phyloP scores from a whole-genome alignment of 2,329 filamentous ascomycete genomes.

The Kalaharituber pfeilii region DNA sequence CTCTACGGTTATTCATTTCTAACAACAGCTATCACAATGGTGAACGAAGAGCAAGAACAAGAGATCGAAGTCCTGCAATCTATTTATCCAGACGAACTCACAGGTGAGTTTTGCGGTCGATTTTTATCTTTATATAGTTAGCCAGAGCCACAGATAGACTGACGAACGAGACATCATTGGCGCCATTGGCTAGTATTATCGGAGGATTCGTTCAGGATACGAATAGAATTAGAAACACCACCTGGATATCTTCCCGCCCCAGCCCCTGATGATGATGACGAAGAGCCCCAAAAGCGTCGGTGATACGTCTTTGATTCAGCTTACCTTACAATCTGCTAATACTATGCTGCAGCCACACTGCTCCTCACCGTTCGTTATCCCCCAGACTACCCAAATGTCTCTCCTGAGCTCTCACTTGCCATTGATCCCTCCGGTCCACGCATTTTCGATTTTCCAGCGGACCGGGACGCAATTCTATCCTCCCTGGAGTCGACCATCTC shows the following conservation, averaged over 20 bases:
- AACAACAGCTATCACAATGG: too few species aligned
- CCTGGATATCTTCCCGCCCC: conserved; percentile 44
- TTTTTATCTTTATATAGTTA: too few species aligned
- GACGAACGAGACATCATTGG: too few species aligned
- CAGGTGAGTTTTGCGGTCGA: conserved; percentile 45
- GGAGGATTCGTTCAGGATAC: conserved; percentile 74
- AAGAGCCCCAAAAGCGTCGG: neutral
- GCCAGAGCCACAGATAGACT: too few species aligned
- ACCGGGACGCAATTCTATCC: conserved; percentile 57
- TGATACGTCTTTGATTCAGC: too few species aligned
- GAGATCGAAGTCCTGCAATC: conserved; percentile 96
- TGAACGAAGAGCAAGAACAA: conserved; percentile 69
- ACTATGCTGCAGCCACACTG: conserved; percentile 41
- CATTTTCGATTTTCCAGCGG: conserved; percentile 62
- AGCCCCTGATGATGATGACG: conserved; percentile 36
- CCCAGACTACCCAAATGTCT: conserved; percentile 74
- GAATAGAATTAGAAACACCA: conserved; percentile 62
- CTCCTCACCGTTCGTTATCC: conserved; percentile 77
- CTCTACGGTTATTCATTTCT: too few species aligned
- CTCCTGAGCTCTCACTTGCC: conserved; percentile 65
- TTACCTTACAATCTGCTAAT: too few species aligned
- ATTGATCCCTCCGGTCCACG: conserved; percentile 42
- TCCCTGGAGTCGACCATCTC: conserved; percentile 58
- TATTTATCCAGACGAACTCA: conserved; percentile 96
- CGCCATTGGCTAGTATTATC: conserved; percentile 82